Base-by-base conservation (phyloP, 148 eudicot genomes). In the Rhododendron williamsianum region DNA sequence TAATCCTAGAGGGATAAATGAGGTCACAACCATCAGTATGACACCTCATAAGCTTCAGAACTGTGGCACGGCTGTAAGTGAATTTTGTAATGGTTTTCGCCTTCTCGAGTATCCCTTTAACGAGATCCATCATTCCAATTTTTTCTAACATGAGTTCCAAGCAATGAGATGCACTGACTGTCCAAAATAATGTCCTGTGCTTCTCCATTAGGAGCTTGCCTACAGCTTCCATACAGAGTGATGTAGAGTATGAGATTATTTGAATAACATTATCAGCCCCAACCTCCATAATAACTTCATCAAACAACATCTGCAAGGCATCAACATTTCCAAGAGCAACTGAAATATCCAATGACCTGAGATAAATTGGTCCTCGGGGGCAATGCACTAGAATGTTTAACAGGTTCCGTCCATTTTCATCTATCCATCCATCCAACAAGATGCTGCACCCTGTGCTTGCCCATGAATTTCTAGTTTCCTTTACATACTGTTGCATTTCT, bases 391-490 rank as follows among this genome's bases (percentile, higher is more conserved):
- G 63, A 63, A 94, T 82, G 83, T 90, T 93, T 15, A 95, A 36
- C 81, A 95, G 83, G 60, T 86, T 71, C 30, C 93, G 89, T 36
- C 93, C 94, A 30, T 33, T 85, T 18, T 51, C 89, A 88, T 92
- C 93, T 1, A 81, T 88, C 98, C 98, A 95, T 38, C 94, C 98
- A 87, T 95, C 98, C 21, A 95, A 86, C 82, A 93, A 56, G 78
- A 95, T 87, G 84, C 94, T 95, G 78, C 98, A 95, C 12, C 98
- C 98, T 1, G 95, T 92, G 3, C 63, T 80, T 51, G 83, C 48
- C 97, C 98, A 95, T 8, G 95, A 92, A 58, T 54, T 87, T 77
- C 63, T 91, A 56, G 88, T 83, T 30, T 88, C 83, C 16, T 87
- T 83, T n/a, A 91, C 94, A 84, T 90, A 87, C 19, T 67, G 82